Conservation (phyloP, 1,139 yeast genomes). For the Yamadazyma trypodendri region DNA sequence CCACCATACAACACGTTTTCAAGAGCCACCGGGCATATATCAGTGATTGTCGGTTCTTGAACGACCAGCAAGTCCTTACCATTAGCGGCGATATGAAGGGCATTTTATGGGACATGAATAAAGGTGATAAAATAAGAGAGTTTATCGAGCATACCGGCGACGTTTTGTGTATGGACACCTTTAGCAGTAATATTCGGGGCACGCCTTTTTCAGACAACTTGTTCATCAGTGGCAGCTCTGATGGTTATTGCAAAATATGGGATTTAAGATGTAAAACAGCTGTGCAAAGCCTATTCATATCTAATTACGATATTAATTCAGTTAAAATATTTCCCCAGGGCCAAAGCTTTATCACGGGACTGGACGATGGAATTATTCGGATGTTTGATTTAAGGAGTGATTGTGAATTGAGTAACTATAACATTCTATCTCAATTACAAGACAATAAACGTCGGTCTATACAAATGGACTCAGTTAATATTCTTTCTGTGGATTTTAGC, state of each 20-base stretch:
- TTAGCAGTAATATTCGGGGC: conserved; percentile 12
- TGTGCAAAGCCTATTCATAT: conserved; percentile 60
- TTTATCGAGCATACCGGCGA: conserved; percentile 81
- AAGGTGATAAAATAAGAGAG: conserved; percentile 53
- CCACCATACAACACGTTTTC: conserved; percentile 48
- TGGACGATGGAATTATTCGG: conserved; percentile 77
- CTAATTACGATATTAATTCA: conserved; percentile 66
- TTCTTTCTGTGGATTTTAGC: conserved; percentile 71
- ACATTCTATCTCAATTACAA: conserved; percentile 27
- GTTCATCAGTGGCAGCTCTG: conserved; percentile 75
- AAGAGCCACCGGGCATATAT: conserved; percentile 85
- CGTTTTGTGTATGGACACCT: conserved; percentile 55
- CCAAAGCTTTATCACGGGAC: conserved; percentile 62
- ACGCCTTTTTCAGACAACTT: conserved; percentile 20
- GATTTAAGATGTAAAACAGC: conserved; percentile 56
- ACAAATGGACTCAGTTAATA: conserved; percentile 21
- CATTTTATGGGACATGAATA: conserved; percentile 74
- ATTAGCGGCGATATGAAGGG: conserved; percentile 85
- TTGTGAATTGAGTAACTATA: conserved; percentile 60
- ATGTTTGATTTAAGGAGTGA: conserved; percentile 78
- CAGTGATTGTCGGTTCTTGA: conserved; percentile 67
- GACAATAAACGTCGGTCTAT: conserved; percentile 12
- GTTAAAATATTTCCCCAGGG: conserved; percentile 73
- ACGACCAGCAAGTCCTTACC: conserved; percentile 55
- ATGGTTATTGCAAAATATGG: conserved; percentile 73